Conservation (phyloP, 805 yeast species). For the Isabelozyma heimii region DNA sequence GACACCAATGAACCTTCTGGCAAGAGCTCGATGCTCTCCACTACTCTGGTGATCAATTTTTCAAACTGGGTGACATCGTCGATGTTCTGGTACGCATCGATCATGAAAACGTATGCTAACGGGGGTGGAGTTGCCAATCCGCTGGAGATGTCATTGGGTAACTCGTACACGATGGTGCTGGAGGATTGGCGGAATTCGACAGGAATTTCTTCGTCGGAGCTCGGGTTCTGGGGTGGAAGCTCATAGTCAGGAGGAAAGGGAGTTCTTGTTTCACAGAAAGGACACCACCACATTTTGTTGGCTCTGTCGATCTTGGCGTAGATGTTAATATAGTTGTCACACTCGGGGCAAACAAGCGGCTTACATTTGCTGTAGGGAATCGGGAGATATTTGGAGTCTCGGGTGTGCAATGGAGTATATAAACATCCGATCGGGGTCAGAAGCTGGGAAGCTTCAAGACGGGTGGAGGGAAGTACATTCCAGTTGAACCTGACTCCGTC, state of each 20-base stretch:
- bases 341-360: constrained; percentile 24
- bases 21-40: constrained; percentile 10
- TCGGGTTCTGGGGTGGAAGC: constrained; percentile 9
- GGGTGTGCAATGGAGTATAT: constrained; percentile 21
- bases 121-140: constrained; percentile 5
- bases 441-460: constrained; percentile 30
- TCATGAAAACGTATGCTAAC: constrained; percentile 17
- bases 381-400: neutral
- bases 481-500: constrained; percentile 49
- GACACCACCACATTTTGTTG: constrained; percentile 39
- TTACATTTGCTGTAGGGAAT: neutral
- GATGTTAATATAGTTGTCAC: constrained; percentile 27
- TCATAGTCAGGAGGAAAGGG: constrained; percentile 17
- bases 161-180: constrained; percentile 26
- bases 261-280: constrained; percentile 26
- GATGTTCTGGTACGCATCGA: constrained; percentile 29
- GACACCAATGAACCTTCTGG: constrained; percentile 17
- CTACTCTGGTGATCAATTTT: constrained; percentile 9
- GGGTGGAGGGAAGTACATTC: constrained; percentile 50
- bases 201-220: constrained; percentile 19
- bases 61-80: constrained; percentile 17
- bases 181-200: constrained; percentile 22
- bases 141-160: constrained; percentile 25
- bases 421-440: constrained; percentile 38
- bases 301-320: constrained; percentile 24